These are phyloP conservation scores for Saccharum hybrid DNA, from an alignment of 202 grass and related monocot genomes.

Conservation along the genomic window DNA sequence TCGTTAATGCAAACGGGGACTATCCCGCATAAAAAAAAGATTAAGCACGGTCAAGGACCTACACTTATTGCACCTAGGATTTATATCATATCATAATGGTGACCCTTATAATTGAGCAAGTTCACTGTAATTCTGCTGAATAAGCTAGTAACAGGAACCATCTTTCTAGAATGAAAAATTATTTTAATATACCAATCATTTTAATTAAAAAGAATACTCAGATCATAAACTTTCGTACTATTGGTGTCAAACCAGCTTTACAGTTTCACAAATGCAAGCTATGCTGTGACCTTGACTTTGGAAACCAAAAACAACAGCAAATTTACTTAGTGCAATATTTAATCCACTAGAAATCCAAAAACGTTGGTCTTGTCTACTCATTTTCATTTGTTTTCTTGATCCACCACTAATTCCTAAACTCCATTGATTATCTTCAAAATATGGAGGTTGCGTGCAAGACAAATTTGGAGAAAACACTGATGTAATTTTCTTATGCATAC, in stretches of 20 bases:
- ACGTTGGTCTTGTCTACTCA: neutral
- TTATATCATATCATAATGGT: neutral
- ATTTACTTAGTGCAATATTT: neutral
- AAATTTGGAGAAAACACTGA: neutral
- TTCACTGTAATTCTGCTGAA: neutral
- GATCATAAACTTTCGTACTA: neutral
- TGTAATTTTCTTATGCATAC: neutral
- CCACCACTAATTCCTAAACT: neutral
- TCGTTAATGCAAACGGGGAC: neutral
- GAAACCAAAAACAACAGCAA: neutral
- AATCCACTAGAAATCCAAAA: neutral
- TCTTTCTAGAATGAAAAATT: neutral
- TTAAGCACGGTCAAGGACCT: neutral
- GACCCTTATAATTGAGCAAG: neutral
- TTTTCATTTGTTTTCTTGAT: constrained; percentile 7
- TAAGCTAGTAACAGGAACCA: neutral
- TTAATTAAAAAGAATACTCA: neutral
- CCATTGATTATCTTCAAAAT: neutral
- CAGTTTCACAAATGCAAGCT: neutral
- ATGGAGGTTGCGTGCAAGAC: neutral
- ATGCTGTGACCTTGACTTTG: neutral
- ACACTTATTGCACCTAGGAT: neutral
- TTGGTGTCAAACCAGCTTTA: neutral
- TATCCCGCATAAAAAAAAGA: neutral
- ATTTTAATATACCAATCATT: neutral